phyloP scores from a whole-genome alignment of 2,329 filamentous ascomycete genomes.

The Triangularia setosa region DNA sequence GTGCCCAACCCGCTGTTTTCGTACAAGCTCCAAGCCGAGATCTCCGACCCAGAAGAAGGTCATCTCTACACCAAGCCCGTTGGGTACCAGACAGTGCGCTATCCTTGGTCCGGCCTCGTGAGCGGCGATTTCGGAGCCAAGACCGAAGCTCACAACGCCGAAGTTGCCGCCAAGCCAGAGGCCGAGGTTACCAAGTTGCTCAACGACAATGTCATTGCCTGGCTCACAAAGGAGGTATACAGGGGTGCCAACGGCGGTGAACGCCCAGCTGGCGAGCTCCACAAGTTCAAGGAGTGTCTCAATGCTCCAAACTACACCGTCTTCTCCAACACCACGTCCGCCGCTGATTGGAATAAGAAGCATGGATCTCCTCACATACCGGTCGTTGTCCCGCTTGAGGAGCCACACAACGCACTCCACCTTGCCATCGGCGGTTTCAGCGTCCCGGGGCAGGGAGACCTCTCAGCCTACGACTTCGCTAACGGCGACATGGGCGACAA shows the following conservation, averaged over 20 bases:
- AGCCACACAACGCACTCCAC: conserved; percentile 29
- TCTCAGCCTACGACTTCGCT: conserved; percentile 23
- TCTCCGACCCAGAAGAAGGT: neutral
- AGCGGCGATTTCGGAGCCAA: conserved; percentile 10
- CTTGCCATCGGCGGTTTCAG: conserved; percentile 29
- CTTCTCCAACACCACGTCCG: conserved; percentile 32
- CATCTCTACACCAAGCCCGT: conserved; percentile 23
- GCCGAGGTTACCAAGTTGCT: neutral
- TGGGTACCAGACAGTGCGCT: conserved; percentile 26
- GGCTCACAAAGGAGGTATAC: conserved; percentile 10
- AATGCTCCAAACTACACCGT: conserved; percentile 32
- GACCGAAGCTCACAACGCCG: conserved; percentile 14
- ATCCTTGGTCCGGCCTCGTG: conserved; percentile 27
- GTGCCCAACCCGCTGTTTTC: conserved; percentile 26
- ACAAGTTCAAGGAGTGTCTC: conserved; percentile 24
- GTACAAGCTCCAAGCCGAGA: conserved; percentile 21
- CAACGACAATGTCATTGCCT: neutral
- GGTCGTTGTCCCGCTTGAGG: conserved; percentile 25
- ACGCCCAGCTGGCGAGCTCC: conserved; percentile 8
- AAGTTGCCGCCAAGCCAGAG: neutral
- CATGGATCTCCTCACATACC: neutral
- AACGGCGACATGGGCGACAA: conserved; percentile 35
- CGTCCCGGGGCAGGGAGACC: neutral
- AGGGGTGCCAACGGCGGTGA: neutral
- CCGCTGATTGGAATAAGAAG: conserved; percentile 22